Percentiles rank a stretch among this genome's conserved stretches.
phyloP scores from a whole-genome alignment of 177 flowering plant species.

The Vitis hybrid region DNA sequence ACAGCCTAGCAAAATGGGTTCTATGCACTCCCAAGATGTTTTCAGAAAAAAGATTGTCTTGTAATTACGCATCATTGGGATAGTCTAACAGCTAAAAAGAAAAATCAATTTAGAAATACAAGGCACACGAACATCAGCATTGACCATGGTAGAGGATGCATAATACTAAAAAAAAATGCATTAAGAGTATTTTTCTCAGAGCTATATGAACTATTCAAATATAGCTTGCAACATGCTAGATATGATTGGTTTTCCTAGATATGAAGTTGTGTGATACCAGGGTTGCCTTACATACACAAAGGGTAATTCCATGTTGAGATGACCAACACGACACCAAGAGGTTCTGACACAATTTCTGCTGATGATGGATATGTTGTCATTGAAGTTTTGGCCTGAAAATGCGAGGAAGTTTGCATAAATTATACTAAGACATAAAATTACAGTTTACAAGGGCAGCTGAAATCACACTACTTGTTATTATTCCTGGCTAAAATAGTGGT shows the following conservation, averaged over 20 bases:
- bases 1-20: too few species aligned
- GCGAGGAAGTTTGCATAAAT: background rate
- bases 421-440: background rate
- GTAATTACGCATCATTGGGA: too few species aligned
- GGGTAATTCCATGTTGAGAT: constrained; percentile 85
- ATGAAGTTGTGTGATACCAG: background rate
- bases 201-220: too few species aligned
- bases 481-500: background rate
- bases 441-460: background rate
- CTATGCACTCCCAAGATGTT: too few species aligned
- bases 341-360: constrained; percentile 75
- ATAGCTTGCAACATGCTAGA: background rate
- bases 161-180: too few species aligned
- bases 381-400: constrained; percentile 51
- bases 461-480: background rate
- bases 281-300: constrained; percentile 44
- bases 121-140: too few species aligned
- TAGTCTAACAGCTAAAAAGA: too few species aligned
- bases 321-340: constrained; percentile 63
- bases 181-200: too few species aligned
- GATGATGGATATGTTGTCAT: constrained; percentile 58
- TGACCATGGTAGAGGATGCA: too few species aligned
- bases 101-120: too few species aligned
- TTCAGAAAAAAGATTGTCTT: too few species aligned
- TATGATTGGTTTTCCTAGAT: background rate